Evolutionary conservation across 495 filamentous ascomycete genomes (phyloP).

Genomic region (Neurospora sp.): DNA sequence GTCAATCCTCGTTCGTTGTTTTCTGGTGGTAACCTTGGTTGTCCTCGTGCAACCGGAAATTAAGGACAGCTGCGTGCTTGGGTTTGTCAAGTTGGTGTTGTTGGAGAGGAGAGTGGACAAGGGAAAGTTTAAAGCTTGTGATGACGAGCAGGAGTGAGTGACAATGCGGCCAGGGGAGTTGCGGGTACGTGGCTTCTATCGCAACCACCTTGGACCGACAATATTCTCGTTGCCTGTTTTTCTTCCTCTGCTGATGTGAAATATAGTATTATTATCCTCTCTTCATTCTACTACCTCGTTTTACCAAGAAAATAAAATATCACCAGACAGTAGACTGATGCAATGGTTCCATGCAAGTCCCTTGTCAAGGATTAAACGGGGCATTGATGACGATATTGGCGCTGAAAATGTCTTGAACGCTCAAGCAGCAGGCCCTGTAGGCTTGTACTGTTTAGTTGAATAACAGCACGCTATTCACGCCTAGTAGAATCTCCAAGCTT

Average conservation of each 20-base stretch:
- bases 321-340: neutral
- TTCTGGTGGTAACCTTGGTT: neutral
- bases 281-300: neutral
- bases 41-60: neutral
- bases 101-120: neutral
- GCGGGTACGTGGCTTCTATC: neutral
- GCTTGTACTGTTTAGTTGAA: neutral
- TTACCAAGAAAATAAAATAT: neutral
- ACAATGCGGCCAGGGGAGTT: neutral
- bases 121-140: neutral
- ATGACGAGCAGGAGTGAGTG: neutral
- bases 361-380: neutral
- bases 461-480: neutral
- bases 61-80: neutral
- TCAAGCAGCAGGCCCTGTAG: neutral
- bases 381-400: neutral
- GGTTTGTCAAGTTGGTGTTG: neutral
- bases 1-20: neutral
- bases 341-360: neutral
- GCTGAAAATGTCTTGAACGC: neutral
- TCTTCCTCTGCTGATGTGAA: neutral
- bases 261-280: neutral
- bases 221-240: neutral
- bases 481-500: neutral
- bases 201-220: neutral